These are phyloP conservation scores for Nicotiana rustica DNA, from an alignment of 305 asterid genomes.

Conservation along the genomic window DNA sequence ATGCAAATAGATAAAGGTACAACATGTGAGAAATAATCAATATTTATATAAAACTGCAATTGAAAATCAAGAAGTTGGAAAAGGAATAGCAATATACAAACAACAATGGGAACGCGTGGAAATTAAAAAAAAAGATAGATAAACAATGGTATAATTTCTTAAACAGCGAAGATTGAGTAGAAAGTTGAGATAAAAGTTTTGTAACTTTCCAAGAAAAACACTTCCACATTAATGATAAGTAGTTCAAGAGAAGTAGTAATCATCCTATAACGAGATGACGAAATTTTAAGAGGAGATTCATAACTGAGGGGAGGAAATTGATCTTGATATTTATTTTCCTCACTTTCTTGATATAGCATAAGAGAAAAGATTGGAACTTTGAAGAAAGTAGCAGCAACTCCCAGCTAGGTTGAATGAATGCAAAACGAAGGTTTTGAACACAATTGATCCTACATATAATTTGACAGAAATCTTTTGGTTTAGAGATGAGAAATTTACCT, in stretches of 20 bases:
- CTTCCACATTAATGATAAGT: not conserved
- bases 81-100: not conserved
- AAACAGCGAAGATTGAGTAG: not conserved
- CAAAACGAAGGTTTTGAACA: conserved; percentile 12
- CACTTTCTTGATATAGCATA: not conserved
- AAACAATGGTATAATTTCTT: not conserved
- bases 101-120: not conserved
- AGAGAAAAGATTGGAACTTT: not conserved
- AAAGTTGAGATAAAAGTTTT: not conserved
- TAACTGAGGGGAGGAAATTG: not conserved
- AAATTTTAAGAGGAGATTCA: not conserved
- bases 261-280: not conserved
- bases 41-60: not conserved
- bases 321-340: not conserved
- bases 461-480: not conserved
- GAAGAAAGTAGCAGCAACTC: not conserved
- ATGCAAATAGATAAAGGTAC: not conserved
- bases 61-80: not conserved
- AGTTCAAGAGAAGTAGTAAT: not conserved
- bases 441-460: not conserved
- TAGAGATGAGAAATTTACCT: not conserved
- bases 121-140: not conserved
- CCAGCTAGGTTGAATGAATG: not conserved
- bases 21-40: conserved; percentile 27
- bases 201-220: not conserved